A percentile compares a stretch with the other conserved stretches of the same genome.
Evolutionary conservation across 805 yeast genomes (phyloP).

Genomic region (Candida peoriensis): DNA sequence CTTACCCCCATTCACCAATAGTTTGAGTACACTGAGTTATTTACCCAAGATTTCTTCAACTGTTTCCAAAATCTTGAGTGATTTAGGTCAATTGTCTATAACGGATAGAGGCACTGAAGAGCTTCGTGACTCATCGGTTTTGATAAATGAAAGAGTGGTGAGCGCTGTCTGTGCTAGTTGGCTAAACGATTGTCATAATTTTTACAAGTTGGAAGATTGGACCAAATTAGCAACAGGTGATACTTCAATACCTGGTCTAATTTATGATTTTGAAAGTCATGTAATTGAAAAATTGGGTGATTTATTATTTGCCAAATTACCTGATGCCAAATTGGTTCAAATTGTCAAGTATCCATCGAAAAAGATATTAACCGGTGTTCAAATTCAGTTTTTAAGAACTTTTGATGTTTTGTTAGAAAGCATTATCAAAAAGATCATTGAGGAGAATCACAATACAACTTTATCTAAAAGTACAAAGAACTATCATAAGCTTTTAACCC

Average conservation of each 20-base stretch:
- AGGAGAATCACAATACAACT: slow-evolving; percentile 27
- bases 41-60: slow-evolving; percentile 41
- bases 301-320: slow-evolving; percentile 29
- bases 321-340: slow-evolving; percentile 30
- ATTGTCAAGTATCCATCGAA: slow-evolving; percentile 33
- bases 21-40: slow-evolving; percentile 52
- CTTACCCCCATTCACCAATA: slow-evolving; percentile 61
- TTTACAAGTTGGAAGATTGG: slow-evolving; percentile 38
- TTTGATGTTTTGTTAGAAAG: slow-evolving; percentile 44
- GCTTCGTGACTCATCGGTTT: slow-evolving; percentile 31
- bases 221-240: slow-evolving; percentile 29
- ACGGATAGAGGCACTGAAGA: slow-evolving; percentile 33
- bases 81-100: slow-evolving; percentile 38
- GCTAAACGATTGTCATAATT: slow-evolving; percentile 42
- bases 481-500: slow-evolving; percentile 42
- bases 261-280: slow-evolving; percentile 28
- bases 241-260: slow-evolving; percentile 33
- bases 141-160: slow-evolving; percentile 38
- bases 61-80: slow-evolving; percentile 36
- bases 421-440: slow-evolving; percentile 35
- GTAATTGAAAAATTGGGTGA: slow-evolving; percentile 30
- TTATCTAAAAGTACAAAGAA: slow-evolving; percentile 28
- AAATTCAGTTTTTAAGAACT: slow-evolving; percentile 34
- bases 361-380: slow-evolving; percentile 33
- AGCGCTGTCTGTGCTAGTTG: slow-evolving; percentile 46